These are phyloP conservation scores for Leccinum subrobustum DNA, from an alignment of 1,284 basidiomycete genomes.

Conservation along the genomic window DNA sequence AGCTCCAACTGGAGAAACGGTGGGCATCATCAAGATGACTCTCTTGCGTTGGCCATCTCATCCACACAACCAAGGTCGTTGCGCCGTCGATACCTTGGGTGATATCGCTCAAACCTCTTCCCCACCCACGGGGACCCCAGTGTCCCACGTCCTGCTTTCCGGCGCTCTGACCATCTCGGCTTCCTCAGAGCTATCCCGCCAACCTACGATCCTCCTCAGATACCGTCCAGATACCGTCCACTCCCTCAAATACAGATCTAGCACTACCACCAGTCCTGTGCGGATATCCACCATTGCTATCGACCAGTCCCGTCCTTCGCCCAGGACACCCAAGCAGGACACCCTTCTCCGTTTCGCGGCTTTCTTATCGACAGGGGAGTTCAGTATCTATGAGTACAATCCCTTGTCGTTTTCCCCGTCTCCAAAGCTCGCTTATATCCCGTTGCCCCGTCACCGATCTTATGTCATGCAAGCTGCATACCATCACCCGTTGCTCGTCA, in stretches of 20 bases:
- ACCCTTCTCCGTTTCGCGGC: slow-evolving; percentile 47
- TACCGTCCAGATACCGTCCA: slow-evolving; percentile 13
- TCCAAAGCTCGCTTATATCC: slow-evolving; percentile 49
- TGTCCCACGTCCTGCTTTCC: slow-evolving; percentile 40
- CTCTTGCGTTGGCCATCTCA: slow-evolving; percentile 19
- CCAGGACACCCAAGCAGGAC: slow-evolving; percentile 27
- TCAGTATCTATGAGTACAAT: slow-evolving; percentile 54
- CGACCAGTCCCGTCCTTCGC: slow-evolving; percentile 62
- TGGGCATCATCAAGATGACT: slow-evolving; percentile 37
- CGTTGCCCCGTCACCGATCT: slow-evolving; percentile 40
- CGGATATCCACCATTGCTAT: slow-evolving; percentile 61
- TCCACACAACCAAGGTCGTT: slow-evolving; percentile 31
- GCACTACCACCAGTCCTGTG: slow-evolving; percentile 24
- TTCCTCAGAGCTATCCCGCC: slow-evolving; percentile 30
- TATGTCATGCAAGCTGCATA: slow-evolving; percentile 66
- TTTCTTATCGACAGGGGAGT: slow-evolving; percentile 69
- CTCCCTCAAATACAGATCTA: slow-evolving; percentile 30
- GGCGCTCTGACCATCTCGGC: slow-evolving; percentile 43
- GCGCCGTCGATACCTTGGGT: slow-evolving; percentile 24
- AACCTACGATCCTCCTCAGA: slow-evolving; percentile 31
- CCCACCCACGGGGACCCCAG: slow-evolving; percentile 1
- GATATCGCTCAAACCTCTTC: neutral
- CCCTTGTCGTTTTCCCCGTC: slow-evolving; percentile 41
- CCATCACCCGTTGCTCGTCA: slow-evolving; percentile 72
- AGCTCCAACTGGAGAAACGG: slow-evolving; percentile 78